Conservation (phyloP, 495 filamentous ascomycete genomes). For the Lasiosphaeriaceae sp. region DNA sequence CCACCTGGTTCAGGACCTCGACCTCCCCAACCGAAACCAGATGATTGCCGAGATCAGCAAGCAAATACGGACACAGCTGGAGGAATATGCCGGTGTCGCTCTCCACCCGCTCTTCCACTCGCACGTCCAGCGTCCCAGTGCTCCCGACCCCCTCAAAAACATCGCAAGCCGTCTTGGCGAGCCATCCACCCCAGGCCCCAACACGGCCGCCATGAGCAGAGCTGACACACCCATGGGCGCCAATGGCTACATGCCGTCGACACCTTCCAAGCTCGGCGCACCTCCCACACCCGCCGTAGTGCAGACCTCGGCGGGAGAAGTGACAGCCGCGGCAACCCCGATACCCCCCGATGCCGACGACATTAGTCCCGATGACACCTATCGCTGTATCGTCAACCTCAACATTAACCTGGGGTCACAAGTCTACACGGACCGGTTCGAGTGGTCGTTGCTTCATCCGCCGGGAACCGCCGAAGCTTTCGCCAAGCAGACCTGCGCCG, state of each 20-base stretch:
- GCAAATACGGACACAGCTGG: slow-evolving; percentile 90
- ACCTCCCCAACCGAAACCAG: slow-evolving; percentile 69
- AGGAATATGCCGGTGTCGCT: slow-evolving; percentile 93
- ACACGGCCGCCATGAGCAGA: slow-evolving; percentile 31
- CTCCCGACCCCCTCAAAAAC: slow-evolving; percentile 40
- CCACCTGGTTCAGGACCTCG: slow-evolving; percentile 87
- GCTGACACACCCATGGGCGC: slow-evolving; percentile 48
- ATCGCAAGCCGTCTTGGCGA: slow-evolving; percentile 14
- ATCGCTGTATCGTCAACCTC: slow-evolving; percentile 83
- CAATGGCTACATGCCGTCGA: slow-evolving; percentile 22
- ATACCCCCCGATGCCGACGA: slow-evolving; percentile 20
- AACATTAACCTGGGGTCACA: slow-evolving; percentile 90
- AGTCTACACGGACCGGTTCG: slow-evolving; percentile 95
- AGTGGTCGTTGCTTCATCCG: slow-evolving; percentile 94
- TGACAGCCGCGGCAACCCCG: slow-evolving; percentile 25
- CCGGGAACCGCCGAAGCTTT: slow-evolving; percentile 89
- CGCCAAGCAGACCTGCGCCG: slow-evolving; percentile 85
- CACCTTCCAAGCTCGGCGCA: slow-evolving; percentile 24
- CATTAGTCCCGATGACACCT: slow-evolving; percentile 80
- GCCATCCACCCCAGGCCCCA: slow-evolving; percentile 40
- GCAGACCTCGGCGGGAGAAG: slow-evolving; percentile 22
- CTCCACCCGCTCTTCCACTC: slow-evolving; percentile 86
- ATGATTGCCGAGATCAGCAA: slow-evolving; percentile 77
- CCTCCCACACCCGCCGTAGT: slow-evolving; percentile 16
- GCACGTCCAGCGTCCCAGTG: slow-evolving; percentile 36